Conservation (phyloP, 805 yeast genomes). For the Kockiozyma suomiensis region DNA sequence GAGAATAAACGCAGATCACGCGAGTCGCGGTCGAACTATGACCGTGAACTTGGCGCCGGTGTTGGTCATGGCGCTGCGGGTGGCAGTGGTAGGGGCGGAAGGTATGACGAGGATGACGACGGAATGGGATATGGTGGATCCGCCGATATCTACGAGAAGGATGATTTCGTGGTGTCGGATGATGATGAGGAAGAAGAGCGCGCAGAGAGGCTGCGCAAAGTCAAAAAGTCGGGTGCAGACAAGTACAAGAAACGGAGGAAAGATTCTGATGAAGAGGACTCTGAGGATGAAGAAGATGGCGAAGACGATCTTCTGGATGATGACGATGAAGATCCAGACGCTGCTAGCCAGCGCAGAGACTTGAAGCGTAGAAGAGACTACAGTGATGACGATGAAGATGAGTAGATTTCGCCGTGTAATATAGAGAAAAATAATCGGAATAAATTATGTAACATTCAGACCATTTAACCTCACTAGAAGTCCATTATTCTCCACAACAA, state of each 20-base stretch:
- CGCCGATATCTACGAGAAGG: constrained; percentile 43
- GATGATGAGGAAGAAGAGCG: constrained; percentile 41
- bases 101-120: constrained; percentile 24
- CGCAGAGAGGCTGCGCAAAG: constrained; percentile 39
- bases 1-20: constrained; percentile 38
- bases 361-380: constrained; percentile 17
- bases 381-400: constrained; percentile 11
- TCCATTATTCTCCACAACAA: background rate
- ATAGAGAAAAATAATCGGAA: background rate
- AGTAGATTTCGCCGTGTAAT: background rate
- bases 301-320: constrained; percentile 26
- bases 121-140: constrained; percentile 35
- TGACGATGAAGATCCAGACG: constrained; percentile 25
- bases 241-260: constrained; percentile 23
- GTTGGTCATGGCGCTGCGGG: constrained; percentile 3
- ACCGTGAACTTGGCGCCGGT: constrained; percentile 16
- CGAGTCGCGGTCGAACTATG: constrained; percentile 11
- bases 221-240: constrained; percentile 40
- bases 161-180: constrained; percentile 43
- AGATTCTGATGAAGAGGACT: constrained; percentile 39
- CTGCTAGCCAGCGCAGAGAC: constrained; percentile 7
- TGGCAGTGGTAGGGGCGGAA: constrained; percentile 5
- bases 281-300: constrained; percentile 39
- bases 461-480: background rate
- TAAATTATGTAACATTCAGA: too few relatives aligned